Percentiles rank a stretch among this genome's conserved stretches.
phyloP scores from a whole-genome alignment of 192 early-diverging fungal species.

The Podila epicladia region DNA sequence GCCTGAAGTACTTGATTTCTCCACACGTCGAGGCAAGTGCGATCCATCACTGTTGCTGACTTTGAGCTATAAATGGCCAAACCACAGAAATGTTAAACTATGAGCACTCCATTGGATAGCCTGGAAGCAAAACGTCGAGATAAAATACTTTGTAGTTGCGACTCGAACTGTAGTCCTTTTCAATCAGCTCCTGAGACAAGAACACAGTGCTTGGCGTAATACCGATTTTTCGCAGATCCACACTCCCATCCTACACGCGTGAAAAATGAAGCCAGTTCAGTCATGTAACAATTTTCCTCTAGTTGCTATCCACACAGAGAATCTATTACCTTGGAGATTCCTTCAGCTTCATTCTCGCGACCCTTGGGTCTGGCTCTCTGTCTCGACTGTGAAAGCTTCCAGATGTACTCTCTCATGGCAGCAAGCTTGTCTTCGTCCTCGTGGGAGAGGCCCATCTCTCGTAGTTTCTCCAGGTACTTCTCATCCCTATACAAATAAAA shows the following conservation, averaged over 20 bases:
- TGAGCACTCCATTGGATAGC: neutral
- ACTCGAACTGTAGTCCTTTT: conserved; percentile 28
- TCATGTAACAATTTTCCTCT: neutral
- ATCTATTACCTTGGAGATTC: conserved; percentile 28
- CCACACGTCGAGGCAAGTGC: conserved; percentile 11
- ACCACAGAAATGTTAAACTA: neutral
- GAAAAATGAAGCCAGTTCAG: neutral
- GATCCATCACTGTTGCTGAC: conserved; percentile 4
- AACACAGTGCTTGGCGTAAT: conserved; percentile 78
- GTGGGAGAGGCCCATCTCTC: conserved; percentile 74
- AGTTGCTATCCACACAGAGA: neutral
- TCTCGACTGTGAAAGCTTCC: conserved; percentile 71
- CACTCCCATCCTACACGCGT: conserved; percentile 46
- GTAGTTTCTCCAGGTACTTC: conserved; percentile 60
- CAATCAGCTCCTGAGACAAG: conserved; percentile 61
- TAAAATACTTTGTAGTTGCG: conserved; percentile 18
- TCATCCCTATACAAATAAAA: conserved; percentile 55
- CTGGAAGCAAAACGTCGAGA: neutral
- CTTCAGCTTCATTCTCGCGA: conserved; percentile 39
- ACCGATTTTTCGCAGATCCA: conserved; percentile 67
- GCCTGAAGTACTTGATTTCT: conserved; percentile 30
- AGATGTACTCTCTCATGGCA: conserved; percentile 81
- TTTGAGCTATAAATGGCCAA: conserved; percentile 6
- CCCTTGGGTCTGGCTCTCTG: conserved; percentile 46
- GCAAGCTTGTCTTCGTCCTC: conserved; percentile 81